Evolutionary conservation across 805 yeast species (phyloP).

Genomic region (Teunomyces cretensis): DNA sequence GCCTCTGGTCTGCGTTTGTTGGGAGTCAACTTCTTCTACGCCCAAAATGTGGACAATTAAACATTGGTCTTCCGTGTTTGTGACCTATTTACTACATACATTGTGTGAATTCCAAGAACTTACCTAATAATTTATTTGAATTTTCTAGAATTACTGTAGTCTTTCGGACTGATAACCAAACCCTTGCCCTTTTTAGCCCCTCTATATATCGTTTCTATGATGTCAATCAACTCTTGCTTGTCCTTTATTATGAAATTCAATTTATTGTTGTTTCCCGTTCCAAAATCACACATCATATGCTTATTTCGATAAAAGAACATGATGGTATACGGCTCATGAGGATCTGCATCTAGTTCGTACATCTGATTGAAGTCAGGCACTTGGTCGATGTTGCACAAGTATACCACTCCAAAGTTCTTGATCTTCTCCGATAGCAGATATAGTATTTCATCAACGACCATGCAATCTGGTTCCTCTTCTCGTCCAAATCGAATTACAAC

Average conservation of each 20-base stretch:
- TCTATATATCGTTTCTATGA: constrained; percentile 82
- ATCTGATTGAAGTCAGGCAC: constrained; percentile 88
- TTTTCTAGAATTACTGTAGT: constrained; percentile 42
- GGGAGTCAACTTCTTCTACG: constrained; percentile 80
- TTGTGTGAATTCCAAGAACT: background rate
- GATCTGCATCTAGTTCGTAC: constrained; percentile 66
- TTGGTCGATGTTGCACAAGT: constrained; percentile 82
- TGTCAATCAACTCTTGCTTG: constrained; percentile 87
- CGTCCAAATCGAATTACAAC: constrained; percentile 89
- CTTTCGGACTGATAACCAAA: constrained; percentile 79
- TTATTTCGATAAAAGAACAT: constrained; percentile 93
- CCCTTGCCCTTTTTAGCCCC: constrained; percentile 95
- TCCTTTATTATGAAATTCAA: constrained; percentile 73
- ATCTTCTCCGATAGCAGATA: constrained; percentile 80
- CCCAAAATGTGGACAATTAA: constrained; percentile 51
- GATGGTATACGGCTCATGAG: constrained; percentile 76
- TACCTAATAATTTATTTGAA: background rate
- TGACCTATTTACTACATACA: background rate
- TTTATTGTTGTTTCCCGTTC: constrained; percentile 96
- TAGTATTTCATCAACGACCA: constrained; percentile 86
- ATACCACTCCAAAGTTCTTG: constrained; percentile 82
- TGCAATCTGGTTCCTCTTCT: constrained; percentile 72
- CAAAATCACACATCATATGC: constrained; percentile 98
- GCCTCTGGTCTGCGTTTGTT: constrained; percentile 57
- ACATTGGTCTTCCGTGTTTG: background rate